Base-by-base conservation (phyloP, 345 rosid species). In the Nasturtium officinale region DNA sequence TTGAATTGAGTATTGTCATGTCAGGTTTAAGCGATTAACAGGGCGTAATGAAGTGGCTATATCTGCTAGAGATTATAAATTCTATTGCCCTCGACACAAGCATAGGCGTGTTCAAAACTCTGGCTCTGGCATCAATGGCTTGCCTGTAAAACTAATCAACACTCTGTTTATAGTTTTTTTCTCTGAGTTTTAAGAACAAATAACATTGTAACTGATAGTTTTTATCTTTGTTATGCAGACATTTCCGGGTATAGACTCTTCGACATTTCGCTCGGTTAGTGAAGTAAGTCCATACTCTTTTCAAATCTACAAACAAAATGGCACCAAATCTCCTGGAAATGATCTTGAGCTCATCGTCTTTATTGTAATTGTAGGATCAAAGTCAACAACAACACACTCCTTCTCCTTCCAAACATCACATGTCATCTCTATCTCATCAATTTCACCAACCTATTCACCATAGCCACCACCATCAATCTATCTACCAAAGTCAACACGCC, bases 11-110 rank as follows among this genome's bases (percentile, higher is more conserved):
- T 69, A 50, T 74, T 63, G 74, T 72, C 29, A 9, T 37, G 69
- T 18, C 82, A 89, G 97, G 98, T 91, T 94, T 76, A 88, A 85
- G 76, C 78, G 95, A 63, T 48, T 94, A 76, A 91, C 97, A 30
- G 97, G 96, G 62, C 83, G 96, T 40, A 79, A 48, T 87, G 97
- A 94, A 73, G 92, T 94, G 42, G 83, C 89, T 23, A 61, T 94
- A 64, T 85, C 90, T 37, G 83, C 91, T 47, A 82, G 65, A 72
- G 97, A 91, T 77, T 91, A 88, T 73, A 91, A 91, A 77, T 94
- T 88, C 68, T 91, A 94, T 74, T 85, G 91, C 76, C 97, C 98
- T 23, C 82, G 98, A 82, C 98, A 88, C 81, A 94, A 94, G 79
- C 87, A 81, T 42, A 83, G 95, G 73, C 95, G 93, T 67, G 32